Percentiles rank a stretch among this genome's conserved stretches.
Conservation (phyloP, 495 filamentous ascomycete species). For the Podospora didyma region DNA sequence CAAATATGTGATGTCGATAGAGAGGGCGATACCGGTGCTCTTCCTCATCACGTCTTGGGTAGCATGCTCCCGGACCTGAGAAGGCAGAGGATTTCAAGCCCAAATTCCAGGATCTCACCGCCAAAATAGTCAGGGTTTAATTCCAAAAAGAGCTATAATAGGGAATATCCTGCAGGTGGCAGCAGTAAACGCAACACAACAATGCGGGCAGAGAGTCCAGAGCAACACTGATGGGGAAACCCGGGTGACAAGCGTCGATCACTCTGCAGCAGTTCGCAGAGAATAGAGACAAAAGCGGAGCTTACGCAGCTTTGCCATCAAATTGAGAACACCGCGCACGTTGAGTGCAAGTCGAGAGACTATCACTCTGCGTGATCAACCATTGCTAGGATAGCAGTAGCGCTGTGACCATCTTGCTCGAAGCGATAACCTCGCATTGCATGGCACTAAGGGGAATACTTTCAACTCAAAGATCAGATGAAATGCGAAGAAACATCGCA, state of each 20-base stretch:
- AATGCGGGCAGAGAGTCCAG: slow-evolving; percentile 5
- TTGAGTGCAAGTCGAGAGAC: not conserved
- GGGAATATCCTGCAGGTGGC: slow-evolving; percentile 6
- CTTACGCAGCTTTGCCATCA: not conserved
- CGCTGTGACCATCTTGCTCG: slow-evolving; percentile 9
- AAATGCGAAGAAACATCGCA: slow-evolving; percentile 5
- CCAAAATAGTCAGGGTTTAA: not conserved
- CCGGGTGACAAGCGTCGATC: slow-evolving; percentile 22
- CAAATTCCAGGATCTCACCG: slow-evolving; percentile 6
- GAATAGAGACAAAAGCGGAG: not conserved
- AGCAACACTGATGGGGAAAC: slow-evolving; percentile 13
- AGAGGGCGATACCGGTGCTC: not conserved
- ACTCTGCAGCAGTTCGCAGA: slow-evolving; percentile 13
- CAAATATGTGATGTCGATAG: not conserved
- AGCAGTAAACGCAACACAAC: slow-evolving; percentile 21
- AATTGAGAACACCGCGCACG: slow-evolving; percentile 8
- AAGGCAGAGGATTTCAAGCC: not conserved
- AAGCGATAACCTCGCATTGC: slow-evolving; percentile 9
- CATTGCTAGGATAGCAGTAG: slow-evolving; percentile 1
- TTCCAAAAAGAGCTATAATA: not conserved
- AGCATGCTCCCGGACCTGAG: slow-evolving; percentile 7
- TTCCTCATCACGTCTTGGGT: slow-evolving; percentile 2
- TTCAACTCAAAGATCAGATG: slow-evolving; percentile 18
- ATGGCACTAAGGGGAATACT: slow-evolving; percentile 5
- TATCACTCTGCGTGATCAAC: slow-evolving; percentile 6